A percentile compares a stretch with the other conserved stretches of the same genome.
phyloP scores from a whole-genome alignment of 2,329 filamentous ascomycete genomes.

The Penicillium sp. region DNA sequence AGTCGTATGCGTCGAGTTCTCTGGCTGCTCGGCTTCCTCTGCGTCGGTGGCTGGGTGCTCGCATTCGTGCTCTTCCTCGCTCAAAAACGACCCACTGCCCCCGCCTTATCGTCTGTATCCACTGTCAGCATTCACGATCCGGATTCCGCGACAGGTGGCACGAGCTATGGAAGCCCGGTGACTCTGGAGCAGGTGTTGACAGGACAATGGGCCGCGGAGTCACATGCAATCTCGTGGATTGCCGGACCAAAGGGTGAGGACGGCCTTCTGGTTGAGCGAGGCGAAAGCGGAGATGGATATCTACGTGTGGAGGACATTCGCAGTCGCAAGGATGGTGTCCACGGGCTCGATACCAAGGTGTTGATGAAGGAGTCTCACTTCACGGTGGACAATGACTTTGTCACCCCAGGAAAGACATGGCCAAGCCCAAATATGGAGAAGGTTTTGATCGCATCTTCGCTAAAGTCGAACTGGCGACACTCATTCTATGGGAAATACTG shows the following conservation, averaged over 20 bases:
- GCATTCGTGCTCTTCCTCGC: constrained; percentile 46
- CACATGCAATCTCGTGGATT: constrained; percentile 49
- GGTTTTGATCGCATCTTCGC: constrained; percentile 75
- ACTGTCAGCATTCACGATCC: constrained; percentile 28
- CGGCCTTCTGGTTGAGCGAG: constrained; percentile 75
- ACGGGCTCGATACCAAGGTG: constrained; percentile 58
- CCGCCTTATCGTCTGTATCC: constrained; percentile 25
- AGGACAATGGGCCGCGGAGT: constrained; percentile 38
- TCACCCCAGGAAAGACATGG: constrained; percentile 63
- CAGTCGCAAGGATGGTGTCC: constrained; percentile 48
- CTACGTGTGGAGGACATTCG: constrained; percentile 85
- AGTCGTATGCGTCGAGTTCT: constrained; percentile 38
- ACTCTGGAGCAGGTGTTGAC: constrained; percentile 44
- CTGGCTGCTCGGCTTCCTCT: constrained; percentile 43
- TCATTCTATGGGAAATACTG: constrained; percentile 86
- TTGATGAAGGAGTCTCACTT: constrained; percentile 73
- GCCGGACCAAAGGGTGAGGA: constrained; percentile 58
- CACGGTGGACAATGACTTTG: constrained; percentile 54
- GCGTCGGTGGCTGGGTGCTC: constrained; percentile 46
- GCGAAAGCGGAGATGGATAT: constrained; percentile 63
- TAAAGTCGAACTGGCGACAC: constrained; percentile 80
- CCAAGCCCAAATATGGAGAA: constrained; percentile 83
- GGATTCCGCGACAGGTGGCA: constrained; percentile 30
- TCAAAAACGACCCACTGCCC: constrained; percentile 33
- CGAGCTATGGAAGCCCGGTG: constrained; percentile 42